Base-by-base conservation (phyloP, 2,329 filamentous ascomycete species). In the Fusarium subglutinans region DNA sequence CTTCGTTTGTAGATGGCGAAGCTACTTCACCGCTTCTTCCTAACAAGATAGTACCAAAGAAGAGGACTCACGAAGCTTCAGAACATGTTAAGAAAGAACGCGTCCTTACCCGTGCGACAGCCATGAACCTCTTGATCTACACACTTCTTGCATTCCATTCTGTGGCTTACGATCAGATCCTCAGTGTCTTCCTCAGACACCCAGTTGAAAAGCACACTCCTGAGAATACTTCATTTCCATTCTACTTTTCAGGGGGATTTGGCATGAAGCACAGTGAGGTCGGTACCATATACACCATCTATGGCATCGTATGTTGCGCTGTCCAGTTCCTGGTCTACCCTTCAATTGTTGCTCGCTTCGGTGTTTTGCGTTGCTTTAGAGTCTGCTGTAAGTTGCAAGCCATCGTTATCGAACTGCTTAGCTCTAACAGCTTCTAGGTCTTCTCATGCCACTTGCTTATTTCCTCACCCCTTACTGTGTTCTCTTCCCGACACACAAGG, bases 261-360 rank as follows among this genome's bases (percentile, higher is more conserved):
- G 94, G 94, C 2, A 81, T 90, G 78, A 86, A 89, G 54, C 92
- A 93, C 4, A 89, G 90, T 66, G 87, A 90, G 55, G 98, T 98
- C 73, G 96, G 96, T 17, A 88, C 93, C 40, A 91, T 98, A 67
- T 98, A 97, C 81, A 96, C 94, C 3, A 78, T 94, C 9, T 97
- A 96, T 80, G 95, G 94, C 26, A 85, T 97, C 58, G 86, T 91
- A 15, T 94, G 94, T 75, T 94, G 95, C 78, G 75, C 96, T 24
- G 89, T 94, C 51, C 96, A 98, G 81, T 97, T 99, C 81, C 84
- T 96, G 57, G 79, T 97, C 62, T 98, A 98, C 80, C 95, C 96
- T 1, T 86, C 89, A 0, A 83, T 96, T 3, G 95, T 95, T 53
- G 87, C 90, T 38, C 87, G 87, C 28, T 94, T 90, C 72, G 96